Percentiles rank a stretch among this genome's conserved stretches.
These are phyloP conservation scores for Piedraia hortae DNA, from an alignment of 2,329 filamentous ascomycete genomes.

Conservation along the genomic window DNA sequence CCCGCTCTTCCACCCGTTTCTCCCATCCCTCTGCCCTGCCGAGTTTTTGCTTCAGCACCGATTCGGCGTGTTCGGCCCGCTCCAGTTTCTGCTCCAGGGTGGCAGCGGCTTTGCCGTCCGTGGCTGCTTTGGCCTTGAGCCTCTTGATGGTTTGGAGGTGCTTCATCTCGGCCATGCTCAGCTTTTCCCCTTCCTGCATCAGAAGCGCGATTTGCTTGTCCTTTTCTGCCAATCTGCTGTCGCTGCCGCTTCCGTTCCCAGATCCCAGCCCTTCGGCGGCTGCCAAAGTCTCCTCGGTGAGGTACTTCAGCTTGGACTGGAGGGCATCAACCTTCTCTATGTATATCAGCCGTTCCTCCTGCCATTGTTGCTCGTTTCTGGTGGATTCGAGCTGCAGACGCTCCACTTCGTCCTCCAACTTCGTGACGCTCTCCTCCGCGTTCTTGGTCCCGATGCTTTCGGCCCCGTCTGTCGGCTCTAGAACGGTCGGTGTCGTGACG, in stretches of 20 bases:
- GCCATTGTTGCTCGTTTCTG: conserved; percentile 29
- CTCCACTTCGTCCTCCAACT: conserved; percentile 17
- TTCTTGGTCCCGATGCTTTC: neutral
- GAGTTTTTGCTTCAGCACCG: conserved; percentile 31
- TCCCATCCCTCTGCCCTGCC: conserved; percentile 31
- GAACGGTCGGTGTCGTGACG: conserved; percentile 6
- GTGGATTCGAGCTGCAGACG: conserved; percentile 24
- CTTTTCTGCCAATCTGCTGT: conserved; percentile 65
- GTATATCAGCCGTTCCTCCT: conserved; percentile 61
- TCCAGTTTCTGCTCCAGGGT: conserved; percentile 31
- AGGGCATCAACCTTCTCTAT: conserved; percentile 77
- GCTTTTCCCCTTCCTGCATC: conserved; percentile 73
- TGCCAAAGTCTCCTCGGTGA: conserved; percentile 54
- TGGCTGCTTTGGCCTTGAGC: conserved; percentile 26
- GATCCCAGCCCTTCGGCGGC: conserved; percentile 40
- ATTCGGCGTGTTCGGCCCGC: conserved; percentile 36
- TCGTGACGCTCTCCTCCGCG: neutral
- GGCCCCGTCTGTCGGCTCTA: conserved; percentile 5
- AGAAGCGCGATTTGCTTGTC: conserved; percentile 72
- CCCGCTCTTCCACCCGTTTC: conserved; percentile 27
- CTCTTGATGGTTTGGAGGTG: conserved; percentile 63
- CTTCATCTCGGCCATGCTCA: conserved; percentile 67
- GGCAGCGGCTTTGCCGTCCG: conserved; percentile 23
- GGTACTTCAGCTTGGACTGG: conserved; percentile 69
- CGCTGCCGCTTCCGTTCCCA: conserved; percentile 35